Percentiles rank a stretch among this genome's conserved stretches.
Conservation (phyloP, 768 basidiomycete genomes). For the Boletus rubroflammeus region DNA sequence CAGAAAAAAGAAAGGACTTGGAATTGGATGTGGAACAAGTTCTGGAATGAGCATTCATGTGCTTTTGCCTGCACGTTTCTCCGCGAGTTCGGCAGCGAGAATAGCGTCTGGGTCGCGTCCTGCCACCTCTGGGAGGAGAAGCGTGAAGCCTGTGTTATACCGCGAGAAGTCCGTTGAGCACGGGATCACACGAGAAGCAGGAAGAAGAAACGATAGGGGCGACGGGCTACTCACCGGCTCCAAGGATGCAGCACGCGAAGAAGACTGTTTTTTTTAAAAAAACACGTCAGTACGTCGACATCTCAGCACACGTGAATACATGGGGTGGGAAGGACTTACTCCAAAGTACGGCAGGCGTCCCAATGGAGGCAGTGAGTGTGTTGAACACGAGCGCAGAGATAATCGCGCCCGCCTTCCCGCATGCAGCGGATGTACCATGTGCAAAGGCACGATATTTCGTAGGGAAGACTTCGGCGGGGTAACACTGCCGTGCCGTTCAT, state of each 20-base stretch:
- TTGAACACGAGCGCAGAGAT: slow-evolving; percentile 74
- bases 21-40: neutral
- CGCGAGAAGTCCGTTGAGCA: neutral
- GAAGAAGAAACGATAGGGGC: too few relatives aligned
- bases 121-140: slow-evolving; percentile 50
- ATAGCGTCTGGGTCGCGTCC: slow-evolving; percentile 50
- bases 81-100: slow-evolving; percentile 37
- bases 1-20: neutral
- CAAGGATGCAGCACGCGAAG: slow-evolving; percentile 58
- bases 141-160: slow-evolving; percentile 31
- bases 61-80: slow-evolving; percentile 2
- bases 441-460: slow-evolving; percentile 70
- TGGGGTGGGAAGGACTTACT: slow-evolving; percentile 43
- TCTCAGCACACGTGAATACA: neutral
- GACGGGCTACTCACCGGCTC: slow-evolving; percentile 38
- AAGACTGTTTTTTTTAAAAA: slow-evolving; percentile 51
- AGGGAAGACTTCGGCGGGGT: slow-evolving; percentile 78
- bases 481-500: slow-evolving; percentile 41
- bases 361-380: slow-evolving; percentile 53
- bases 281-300: neutral
- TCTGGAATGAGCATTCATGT: neutral
- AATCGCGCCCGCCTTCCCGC: slow-evolving; percentile 75
- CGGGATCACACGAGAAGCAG: neutral
- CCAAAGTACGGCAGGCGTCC: slow-evolving; percentile 66
- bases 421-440: slow-evolving; percentile 72